Evolutionary conservation across 179 eudicot species (phyloP).

Genomic region (Nepenthes alata): DNA sequence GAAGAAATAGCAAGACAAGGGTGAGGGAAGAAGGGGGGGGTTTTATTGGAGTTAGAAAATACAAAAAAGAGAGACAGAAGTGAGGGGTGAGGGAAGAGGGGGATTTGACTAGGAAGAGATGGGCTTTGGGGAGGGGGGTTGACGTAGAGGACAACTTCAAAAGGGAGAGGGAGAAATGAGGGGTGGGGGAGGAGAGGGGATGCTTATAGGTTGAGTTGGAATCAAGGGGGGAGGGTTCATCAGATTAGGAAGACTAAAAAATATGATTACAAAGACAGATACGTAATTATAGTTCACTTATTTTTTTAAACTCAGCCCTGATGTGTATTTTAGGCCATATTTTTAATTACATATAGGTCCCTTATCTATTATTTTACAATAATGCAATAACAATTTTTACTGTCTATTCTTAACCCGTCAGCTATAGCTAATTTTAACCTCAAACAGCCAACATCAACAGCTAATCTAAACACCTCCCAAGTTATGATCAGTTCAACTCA

Average conservation of each 20-base stretch:
- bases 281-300: too few species aligned
- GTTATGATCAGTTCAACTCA: too few species aligned
- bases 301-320: too few species aligned
- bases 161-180: background rate
- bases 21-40: background rate
- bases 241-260: background rate
- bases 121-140: background rate
- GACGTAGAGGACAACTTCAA: background rate
- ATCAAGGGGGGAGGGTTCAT: background rate
- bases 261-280: too few species aligned
- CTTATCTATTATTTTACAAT: too few species aligned
- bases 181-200: background rate
- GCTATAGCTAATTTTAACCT: too few species aligned
- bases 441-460: too few species aligned
- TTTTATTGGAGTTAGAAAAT: background rate
- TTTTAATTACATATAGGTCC: too few species aligned
- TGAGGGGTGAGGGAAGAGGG: slow-evolving; percentile 2
- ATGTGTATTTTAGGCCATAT: too few species aligned
- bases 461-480: too few species aligned
- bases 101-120: background rate
- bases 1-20: background rate
- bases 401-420: too few species aligned
- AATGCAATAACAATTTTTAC: too few species aligned
- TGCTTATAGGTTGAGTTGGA: background rate
- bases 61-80: background rate